Evolutionary conservation across 2,329 filamentous ascomycete genomes (phyloP).

Genomic region (Sporothrix protearum): DNA sequence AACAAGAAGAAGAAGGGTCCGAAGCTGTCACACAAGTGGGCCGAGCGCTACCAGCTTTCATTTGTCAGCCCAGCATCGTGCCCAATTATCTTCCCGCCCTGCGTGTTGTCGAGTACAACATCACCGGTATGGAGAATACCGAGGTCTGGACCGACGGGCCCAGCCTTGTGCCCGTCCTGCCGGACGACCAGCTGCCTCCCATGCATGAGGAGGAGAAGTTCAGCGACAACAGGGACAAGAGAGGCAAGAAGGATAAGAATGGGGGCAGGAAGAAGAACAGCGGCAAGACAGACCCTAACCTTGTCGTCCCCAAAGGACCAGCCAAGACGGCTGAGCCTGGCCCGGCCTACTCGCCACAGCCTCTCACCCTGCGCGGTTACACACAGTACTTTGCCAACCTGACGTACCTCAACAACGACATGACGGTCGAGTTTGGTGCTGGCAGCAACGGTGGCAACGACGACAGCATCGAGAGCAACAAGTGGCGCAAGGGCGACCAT

Average conservation of each 20-base stretch:
- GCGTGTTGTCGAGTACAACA: conserved; percentile 93
- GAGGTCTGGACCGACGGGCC: conserved; percentile 45
- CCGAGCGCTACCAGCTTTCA: conserved; percentile 78
- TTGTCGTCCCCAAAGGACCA: conserved; percentile 67
- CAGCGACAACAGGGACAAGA: conserved; percentile 26
- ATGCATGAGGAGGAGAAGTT: conserved; percentile 30
- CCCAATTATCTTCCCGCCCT: conserved; percentile 90
- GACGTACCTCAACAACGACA: conserved; percentile 79
- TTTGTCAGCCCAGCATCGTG: conserved; percentile 80
- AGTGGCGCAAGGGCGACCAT: conserved; percentile 64
- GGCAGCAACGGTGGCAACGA: conserved; percentile 28
- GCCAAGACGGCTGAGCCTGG: conserved; percentile 71
- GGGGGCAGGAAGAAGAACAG: conserved; percentile 13
- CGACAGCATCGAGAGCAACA: conserved; percentile 32
- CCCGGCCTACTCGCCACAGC: conserved; percentile 83
- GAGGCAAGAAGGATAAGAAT: conserved; percentile 20
- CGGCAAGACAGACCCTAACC: conserved; percentile 50
- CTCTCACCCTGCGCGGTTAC: conserved; percentile 73
- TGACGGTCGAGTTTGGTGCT: conserved; percentile 36
- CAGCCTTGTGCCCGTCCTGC: conserved; percentile 25
- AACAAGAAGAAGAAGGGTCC: conserved; percentile 38
- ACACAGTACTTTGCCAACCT: conserved; percentile 93
- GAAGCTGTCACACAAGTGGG: conserved; percentile 53
- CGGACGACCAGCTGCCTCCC: conserved; percentile 29
- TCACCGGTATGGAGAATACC: conserved; percentile 64